These are phyloP conservation scores for Saccharomyces uvarum DNA, from an alignment of 1,139 yeast genomes.

Conservation along the genomic window DNA sequence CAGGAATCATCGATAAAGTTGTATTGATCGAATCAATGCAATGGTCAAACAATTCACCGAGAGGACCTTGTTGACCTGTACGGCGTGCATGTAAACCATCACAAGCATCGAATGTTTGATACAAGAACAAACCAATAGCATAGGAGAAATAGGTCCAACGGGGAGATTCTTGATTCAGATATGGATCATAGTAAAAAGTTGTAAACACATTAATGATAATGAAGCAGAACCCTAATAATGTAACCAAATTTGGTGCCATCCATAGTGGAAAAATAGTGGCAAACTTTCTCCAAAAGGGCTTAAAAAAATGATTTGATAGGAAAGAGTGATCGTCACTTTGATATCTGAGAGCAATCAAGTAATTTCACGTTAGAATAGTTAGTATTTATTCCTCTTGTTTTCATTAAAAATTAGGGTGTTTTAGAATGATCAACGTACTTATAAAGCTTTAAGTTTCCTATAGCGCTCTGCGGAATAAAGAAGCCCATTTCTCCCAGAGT, in stretches of 20 bases:
- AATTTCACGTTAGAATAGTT: background rate
- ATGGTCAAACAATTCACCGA: constrained; percentile 91
- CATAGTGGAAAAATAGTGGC: constrained; percentile 69
- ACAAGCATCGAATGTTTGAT: constrained; percentile 94
- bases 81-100: constrained; percentile 90
- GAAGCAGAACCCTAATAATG: constrained; percentile 69
- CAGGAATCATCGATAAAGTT: constrained; percentile 65
- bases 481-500: constrained; percentile 48
- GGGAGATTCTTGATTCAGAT: constrained; percentile 54
- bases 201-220: constrained; percentile 56
- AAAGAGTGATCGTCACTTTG: constrained; percentile 77
- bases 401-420: background rate
- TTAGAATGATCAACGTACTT: constrained; percentile 39
- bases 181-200: constrained; percentile 70
- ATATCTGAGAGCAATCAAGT: constrained; percentile 31
- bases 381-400: background rate
- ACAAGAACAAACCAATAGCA: constrained; percentile 78
- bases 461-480: constrained; percentile 54
- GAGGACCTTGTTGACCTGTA: constrained; percentile 90
- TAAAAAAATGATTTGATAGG: constrained; percentile 64
- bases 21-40: constrained; percentile 89
- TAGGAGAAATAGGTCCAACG: constrained; percentile 74
- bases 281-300: constrained; percentile 64
- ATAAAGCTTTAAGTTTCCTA: constrained; percentile 58
- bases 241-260: constrained; percentile 86